Evolutionary conservation across 2,329 filamentous ascomycete species (phyloP).

Genomic region (Septoria linicola): DNA sequence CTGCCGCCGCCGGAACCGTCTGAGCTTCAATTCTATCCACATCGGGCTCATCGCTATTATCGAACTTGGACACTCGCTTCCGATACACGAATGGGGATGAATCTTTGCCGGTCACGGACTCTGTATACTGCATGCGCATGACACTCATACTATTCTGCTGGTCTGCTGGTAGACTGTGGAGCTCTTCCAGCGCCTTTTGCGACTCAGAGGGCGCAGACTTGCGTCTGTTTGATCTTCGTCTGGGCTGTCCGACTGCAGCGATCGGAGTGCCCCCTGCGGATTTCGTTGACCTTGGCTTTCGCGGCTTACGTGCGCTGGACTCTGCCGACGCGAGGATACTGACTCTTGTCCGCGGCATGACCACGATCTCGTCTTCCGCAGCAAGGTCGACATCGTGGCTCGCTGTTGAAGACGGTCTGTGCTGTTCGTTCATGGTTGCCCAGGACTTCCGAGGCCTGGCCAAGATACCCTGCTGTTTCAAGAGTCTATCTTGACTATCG

Average conservation of each 20-base stretch:
- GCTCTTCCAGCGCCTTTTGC: slow-evolving; percentile 6
- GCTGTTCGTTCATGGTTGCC: slow-evolving; percentile 13
- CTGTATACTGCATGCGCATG: slow-evolving; percentile 16
- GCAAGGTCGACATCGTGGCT: not conserved
- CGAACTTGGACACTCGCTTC: slow-evolving; percentile 24
- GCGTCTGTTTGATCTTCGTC: slow-evolving; percentile 14
- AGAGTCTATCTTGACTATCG: slow-evolving; percentile 17
- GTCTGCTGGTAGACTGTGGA: slow-evolving; percentile 3
- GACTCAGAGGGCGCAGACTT: slow-evolving; percentile 22
- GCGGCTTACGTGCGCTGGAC: not conserved
- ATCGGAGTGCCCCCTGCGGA: slow-evolving; percentile 14
- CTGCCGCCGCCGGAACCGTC: not conserved
- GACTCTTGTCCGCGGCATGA: not conserved
- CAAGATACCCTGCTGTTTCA: slow-evolving; percentile 16
- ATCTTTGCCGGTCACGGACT: slow-evolving; percentile 14
- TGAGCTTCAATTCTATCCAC: not conserved
- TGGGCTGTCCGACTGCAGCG: not conserved
- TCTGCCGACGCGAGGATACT: slow-evolving; percentile 4
- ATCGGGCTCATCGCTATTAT: slow-evolving; percentile 7
- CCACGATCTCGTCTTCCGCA: not conserved
- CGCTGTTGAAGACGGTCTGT: not conserved
- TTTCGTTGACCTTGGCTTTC: slow-evolving; percentile 15
- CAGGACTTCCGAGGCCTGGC: slow-evolving; percentile 21
- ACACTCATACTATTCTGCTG: slow-evolving; percentile 8
- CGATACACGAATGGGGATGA: slow-evolving; percentile 34